Evolutionary conservation across 768 basidiomycete genomes (phyloP), one percentile per base, ranked within the genome.

Genomic region (Dioszegia hungarica): DNA sequence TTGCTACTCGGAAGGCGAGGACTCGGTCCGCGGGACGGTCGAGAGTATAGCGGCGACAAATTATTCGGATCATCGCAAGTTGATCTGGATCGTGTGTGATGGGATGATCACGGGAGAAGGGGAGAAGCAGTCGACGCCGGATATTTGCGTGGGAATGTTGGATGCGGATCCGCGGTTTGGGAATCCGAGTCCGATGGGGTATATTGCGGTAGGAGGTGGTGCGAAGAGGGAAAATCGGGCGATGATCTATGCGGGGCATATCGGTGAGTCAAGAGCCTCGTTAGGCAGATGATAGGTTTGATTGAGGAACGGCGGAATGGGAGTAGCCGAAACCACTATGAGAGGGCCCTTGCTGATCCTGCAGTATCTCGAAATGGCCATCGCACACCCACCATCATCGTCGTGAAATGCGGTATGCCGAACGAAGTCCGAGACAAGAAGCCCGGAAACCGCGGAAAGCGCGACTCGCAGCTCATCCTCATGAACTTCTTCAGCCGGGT

Each of bases 401-500:
- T 99, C 58, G 94, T 98, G 75, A 99, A 99, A 77, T 97, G 94
- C 70, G 94, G 94, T 19, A 91, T 86, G 34, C 91, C 95, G 64
- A 77, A 77, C 27, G 94, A 99, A 73, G 86, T 88, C 3, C 79
- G 81, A 5, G 92, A 94, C 64, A 88, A 87, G 79, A 99, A 98
- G 73, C 90, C 94, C 1, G 95, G 95, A 24, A 99, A 99, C 79
- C 84, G 95, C 64, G 95, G 95, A 67, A 99, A 99, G 77, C 88
- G 95, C 39, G 95, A 99, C 79, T 91, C 90, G 77, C 95, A 99
- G 75, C 86, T 99, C 63, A 89, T 99, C 71, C 82, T 99, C 68
- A 99, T 99, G 95, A 95, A 97, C 79, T 99, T 99, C 77, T 98
- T 98, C 80, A 94, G 91, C 46, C 86, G 90, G 43, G 95, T 99